Percentiles rank a stretch among this genome's conserved stretches.
Conservation (phyloP, 371 early-diverging fungal genomes). For the Conidiobolus incongruus region DNA sequence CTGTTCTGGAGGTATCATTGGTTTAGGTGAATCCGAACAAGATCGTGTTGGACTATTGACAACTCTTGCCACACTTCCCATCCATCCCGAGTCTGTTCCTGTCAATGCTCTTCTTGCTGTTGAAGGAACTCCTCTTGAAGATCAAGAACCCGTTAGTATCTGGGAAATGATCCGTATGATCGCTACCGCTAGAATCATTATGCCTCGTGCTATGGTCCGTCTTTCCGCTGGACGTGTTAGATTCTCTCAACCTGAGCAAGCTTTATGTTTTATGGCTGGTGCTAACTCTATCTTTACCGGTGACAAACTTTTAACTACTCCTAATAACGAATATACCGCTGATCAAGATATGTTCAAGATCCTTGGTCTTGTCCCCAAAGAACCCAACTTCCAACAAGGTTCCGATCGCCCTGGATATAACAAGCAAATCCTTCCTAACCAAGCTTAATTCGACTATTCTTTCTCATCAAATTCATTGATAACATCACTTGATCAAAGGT, state of each 20-base stretch:
- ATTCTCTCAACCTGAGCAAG: constrained; percentile 49
- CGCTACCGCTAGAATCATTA: constrained; percentile 61
- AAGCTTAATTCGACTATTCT: too few relatives aligned
- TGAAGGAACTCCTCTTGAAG: constrained; percentile 54
- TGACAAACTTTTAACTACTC: constrained; percentile 66
- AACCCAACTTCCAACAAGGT: constrained; percentile 36
- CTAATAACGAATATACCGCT: constrained; percentile 47
- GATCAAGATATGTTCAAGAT: constrained; percentile 58
- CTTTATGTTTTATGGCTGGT: constrained; percentile 66
- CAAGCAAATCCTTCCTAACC: constrained; percentile 1
- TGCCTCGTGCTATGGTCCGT: constrained; percentile 70
- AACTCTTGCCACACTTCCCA: constrained; percentile 44
- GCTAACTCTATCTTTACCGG: constrained; percentile 79
- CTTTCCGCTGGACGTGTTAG: constrained; percentile 66
- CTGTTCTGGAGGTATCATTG: constrained; percentile 80
- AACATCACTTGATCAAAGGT: too few relatives aligned
- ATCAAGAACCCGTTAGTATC: constrained; percentile 61
- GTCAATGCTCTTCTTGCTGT: constrained; percentile 69
- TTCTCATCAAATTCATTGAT: too few relatives aligned
- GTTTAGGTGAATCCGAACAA: constrained; percentile 47
- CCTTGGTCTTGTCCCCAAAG: constrained; percentile 46
- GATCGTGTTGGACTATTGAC: constrained; percentile 62
- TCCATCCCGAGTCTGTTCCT: constrained; percentile 69
- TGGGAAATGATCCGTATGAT: constrained; percentile 78
- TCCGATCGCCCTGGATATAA: constrained; percentile 8